Evolutionary conservation across 305 asterid genomes (phyloP).

Genomic region (Vinca major): DNA sequence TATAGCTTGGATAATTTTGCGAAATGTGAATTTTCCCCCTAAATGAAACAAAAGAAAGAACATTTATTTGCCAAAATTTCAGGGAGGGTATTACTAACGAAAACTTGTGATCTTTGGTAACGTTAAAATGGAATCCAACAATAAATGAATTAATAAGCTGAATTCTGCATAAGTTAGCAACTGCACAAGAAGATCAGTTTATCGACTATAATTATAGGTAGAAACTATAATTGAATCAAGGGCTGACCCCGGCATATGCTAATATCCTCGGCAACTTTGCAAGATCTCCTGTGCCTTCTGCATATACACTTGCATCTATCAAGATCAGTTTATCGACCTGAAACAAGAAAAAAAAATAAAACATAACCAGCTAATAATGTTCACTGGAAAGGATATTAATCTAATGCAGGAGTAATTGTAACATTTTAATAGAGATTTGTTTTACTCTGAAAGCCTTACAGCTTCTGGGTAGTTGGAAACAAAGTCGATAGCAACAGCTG

Average conservation of each 20-base stretch:
- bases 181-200: too few species aligned
- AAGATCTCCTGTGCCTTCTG: constrained; percentile 87
- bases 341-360: constrained; percentile 8
- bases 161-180: too few species aligned
- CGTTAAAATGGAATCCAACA: too few species aligned
- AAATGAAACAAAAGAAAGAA: too few species aligned
- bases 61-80: too few species aligned
- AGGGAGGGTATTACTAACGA: too few species aligned
- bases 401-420: neutral
- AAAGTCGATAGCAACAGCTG: constrained; percentile 83
- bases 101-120: too few species aligned
- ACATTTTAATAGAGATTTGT: constrained; percentile 7
- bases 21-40: too few species aligned
- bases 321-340: constrained; percentile 83
- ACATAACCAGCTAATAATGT: constrained; percentile 11
- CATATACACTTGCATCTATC: constrained; percentile 88
- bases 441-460: constrained; percentile 33
- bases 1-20: too few species aligned
- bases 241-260: constrained; percentile 81
- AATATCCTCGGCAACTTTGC: constrained; percentile 56
- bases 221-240: neutral
- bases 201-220: neutral
- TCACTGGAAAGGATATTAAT: neutral
- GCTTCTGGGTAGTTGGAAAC: constrained; percentile 62
- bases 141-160: too few species aligned